These are phyloP conservation scores for Pseudoneurospora amorphoporcata DNA, from an alignment of 495 filamentous ascomycete genomes.

Conservation along the genomic window DNA sequence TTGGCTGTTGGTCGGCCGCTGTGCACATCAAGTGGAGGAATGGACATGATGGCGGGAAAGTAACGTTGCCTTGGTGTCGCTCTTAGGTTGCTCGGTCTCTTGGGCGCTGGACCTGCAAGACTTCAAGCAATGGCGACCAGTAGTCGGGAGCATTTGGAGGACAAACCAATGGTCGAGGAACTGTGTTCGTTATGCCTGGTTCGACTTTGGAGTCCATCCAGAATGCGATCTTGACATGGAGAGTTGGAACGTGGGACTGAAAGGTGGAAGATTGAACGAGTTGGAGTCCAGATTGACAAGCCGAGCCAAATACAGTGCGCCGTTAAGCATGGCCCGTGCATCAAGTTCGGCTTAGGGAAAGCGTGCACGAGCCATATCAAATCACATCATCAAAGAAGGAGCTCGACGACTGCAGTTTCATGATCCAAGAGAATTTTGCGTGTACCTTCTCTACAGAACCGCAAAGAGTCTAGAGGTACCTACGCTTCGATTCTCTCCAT, in stretches of 20 bases:
- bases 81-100: neutral
- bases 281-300: neutral
- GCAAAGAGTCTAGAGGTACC: neutral
- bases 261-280: neutral
- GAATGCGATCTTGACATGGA: neutral
- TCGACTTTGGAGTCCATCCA: neutral
- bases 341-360: neutral
- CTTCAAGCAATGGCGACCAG: neutral
- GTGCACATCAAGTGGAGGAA: neutral
- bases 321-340: neutral
- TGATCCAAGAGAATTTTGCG: neutral
- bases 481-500: neutral
- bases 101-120: neutral
- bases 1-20: neutral
- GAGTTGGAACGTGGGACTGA: neutral
- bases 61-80: slow-evolving; percentile 19
- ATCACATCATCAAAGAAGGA: neutral
- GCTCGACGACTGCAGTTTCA: neutral
- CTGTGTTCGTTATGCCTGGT: neutral
- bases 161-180: neutral
- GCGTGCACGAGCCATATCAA: neutral
- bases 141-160: neutral
- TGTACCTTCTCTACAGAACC: neutral
- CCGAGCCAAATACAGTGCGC: neutral
- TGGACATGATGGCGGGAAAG: slow-evolving; percentile 3